These are phyloP conservation scores for Dictyostelium intermedium DNA, from an alignment of 78 protist genomes.

Conservation along the genomic window DNA sequence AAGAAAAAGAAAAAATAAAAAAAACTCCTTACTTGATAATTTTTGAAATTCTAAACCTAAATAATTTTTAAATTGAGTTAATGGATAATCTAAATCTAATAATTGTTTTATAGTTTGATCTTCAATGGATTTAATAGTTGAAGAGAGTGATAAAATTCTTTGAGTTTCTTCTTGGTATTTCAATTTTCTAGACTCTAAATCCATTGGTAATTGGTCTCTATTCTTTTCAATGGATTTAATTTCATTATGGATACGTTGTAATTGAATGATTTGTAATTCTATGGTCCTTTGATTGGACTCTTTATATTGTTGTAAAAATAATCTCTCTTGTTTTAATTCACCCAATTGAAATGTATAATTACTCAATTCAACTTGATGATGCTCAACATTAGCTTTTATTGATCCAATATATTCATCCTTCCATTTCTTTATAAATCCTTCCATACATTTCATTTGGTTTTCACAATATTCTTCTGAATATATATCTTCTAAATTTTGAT, in stretches of 20 bases:
- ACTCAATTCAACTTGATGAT: not conserved
- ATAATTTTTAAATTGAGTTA: not conserved
- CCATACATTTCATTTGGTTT: not conserved
- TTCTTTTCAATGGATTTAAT: constrained; percentile 10
- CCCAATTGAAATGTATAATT: not conserved
- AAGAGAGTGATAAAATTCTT: not conserved
- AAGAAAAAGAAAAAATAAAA: not conserved
- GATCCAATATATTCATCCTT: not conserved
- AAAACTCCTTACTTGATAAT: not conserved
- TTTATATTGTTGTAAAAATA: not conserved
- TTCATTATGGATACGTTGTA: not conserved
- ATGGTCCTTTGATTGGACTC: not conserved
- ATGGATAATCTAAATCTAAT: not conserved
- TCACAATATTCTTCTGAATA: constrained; percentile 13
- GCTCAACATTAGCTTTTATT: not conserved
- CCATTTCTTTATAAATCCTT: not conserved
- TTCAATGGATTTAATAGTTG: not conserved
- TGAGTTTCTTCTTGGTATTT: not conserved
- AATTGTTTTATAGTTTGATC: not conserved
- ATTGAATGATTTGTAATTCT: not conserved
- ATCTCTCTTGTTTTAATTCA: not conserved
- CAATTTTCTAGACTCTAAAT: not conserved
- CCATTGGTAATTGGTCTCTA: not conserved
- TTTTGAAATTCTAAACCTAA: constrained; percentile 25
- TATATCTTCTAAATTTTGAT: not conserved